These are phyloP conservation scores for Coccomyxa subellipsoidea DNA, from an alignment of 163 green algal genomes.

Conservation along the genomic window DNA sequence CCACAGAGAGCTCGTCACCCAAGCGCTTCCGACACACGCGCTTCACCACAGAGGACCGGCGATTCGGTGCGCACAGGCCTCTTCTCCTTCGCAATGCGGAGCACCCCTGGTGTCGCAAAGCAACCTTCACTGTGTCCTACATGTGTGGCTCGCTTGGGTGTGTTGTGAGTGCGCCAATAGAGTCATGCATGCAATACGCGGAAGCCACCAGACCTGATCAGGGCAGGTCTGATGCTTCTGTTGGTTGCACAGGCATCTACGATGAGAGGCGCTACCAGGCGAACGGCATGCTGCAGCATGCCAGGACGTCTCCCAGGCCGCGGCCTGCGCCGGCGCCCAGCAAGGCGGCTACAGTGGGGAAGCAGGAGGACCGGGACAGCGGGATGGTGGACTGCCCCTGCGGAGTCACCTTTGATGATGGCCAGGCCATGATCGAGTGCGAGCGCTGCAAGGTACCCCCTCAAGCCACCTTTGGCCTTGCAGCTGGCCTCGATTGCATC, in stretches of 20 bases:
- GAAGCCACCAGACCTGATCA: no score
- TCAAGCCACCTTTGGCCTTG: background rate
- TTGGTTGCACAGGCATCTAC: conserved; percentile 33
- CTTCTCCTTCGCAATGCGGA: background rate
- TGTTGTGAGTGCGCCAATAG: no score
- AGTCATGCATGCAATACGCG: no score
- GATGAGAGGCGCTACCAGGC: conserved; percentile 34
- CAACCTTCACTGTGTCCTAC: no score
- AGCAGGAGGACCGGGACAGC: conserved; percentile 9
- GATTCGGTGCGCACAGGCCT: background rate
- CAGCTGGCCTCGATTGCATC: no score
- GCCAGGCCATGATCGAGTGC: conserved; percentile 61
- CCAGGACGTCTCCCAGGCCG: background rate
- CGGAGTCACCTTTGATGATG: conserved; percentile 50
- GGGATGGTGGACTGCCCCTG: conserved; percentile 51
- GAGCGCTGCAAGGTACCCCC: conserved; percentile 39
- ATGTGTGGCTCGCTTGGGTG: no score
- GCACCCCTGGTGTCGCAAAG: no score
- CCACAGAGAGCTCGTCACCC: background rate
- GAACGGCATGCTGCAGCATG: background rate
- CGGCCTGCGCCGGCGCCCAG: background rate
- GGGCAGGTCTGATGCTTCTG: no score
- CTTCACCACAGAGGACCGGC: background rate
- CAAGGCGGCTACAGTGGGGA: background rate
- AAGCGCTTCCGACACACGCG: background rate